phyloP scores from a whole-genome alignment of 345 rosid species.

The Hibiscus trionum region DNA sequence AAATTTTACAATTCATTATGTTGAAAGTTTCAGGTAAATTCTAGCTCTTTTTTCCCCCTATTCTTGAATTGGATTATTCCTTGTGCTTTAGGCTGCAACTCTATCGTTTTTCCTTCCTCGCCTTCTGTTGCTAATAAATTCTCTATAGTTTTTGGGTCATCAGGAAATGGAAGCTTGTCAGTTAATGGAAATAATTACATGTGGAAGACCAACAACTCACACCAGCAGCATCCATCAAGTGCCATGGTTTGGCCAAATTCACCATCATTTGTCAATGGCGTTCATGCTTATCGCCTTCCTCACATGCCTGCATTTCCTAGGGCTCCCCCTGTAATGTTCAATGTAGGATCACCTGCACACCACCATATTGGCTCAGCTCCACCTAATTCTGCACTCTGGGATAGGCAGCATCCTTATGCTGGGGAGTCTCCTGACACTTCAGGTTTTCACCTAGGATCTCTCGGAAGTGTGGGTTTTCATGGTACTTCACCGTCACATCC shows the following conservation, averaged over 20 bases:
- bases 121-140: constrained; percentile 2
- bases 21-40: neutral
- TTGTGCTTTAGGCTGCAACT: neutral
- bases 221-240: constrained; percentile 53
- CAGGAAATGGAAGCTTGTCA: constrained; percentile 57
- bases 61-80: neutral
- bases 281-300: constrained; percentile 42
- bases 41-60: neutral
- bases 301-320: constrained; percentile 58
- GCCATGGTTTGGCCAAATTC: constrained; percentile 78
- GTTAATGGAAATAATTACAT: constrained; percentile 46
- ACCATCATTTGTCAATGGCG: constrained; percentile 56
- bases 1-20: neutral
- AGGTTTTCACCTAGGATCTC: constrained; percentile 67
- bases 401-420: constrained; percentile 41
- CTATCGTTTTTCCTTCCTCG: neutral
- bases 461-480: constrained; percentile 50
- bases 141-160: constrained; percentile 53
- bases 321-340: constrained; percentile 53
- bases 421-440: constrained; percentile 34
- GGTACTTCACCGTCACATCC: constrained; percentile 61
- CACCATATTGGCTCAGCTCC: constrained; percentile 89
- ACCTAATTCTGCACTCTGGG: constrained; percentile 68
- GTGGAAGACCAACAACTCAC: constrained; percentile 65
- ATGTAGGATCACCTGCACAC: constrained; percentile 49